phyloP scores from a whole-genome alignment of 345 rosid genomes.

The Toxicodendron radicans region DNA sequence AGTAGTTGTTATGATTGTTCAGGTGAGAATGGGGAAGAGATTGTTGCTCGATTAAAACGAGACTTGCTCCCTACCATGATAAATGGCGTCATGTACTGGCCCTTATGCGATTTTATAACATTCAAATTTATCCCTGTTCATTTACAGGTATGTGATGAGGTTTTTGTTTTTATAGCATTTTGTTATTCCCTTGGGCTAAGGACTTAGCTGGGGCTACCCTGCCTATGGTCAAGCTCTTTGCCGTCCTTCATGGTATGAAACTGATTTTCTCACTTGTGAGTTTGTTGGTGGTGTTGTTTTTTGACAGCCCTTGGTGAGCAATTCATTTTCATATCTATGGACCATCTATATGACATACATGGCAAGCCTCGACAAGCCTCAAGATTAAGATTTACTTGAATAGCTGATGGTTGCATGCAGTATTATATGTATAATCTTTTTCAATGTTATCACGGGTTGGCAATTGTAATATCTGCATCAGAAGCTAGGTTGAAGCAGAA shows the following conservation, averaged over 20 bases:
- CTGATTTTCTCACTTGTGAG: conserved; percentile 3
- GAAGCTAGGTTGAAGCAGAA: background rate
- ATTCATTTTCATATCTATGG: conserved; percentile 91
- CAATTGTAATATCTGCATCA: background rate
- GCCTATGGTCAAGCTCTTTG: background rate
- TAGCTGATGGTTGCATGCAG: background rate
- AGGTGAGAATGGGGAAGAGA: conserved; percentile 69
- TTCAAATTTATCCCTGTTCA: conserved; percentile 78
- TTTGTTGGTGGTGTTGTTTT: conserved; percentile 3
- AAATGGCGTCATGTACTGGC: conserved; percentile 86
- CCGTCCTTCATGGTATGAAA: background rate
- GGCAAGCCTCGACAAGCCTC: conserved; percentile 60
- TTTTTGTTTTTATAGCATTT: background rate
- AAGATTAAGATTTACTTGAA: background rate
- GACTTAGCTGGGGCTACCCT: background rate
- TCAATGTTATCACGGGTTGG: background rate
- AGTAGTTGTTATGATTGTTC: conserved; percentile 21
- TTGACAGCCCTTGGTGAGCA: conserved; percentile 84
- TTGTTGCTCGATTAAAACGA: conserved; percentile 69
- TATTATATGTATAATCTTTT: background rate
- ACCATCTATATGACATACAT: conserved; percentile 84
- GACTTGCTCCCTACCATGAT: conserved; percentile 72
- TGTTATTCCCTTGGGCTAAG: background rate
- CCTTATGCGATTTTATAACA: conserved; percentile 83
- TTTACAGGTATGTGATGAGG: conserved; percentile 59